Conservation (phyloP, 2,329 filamentous ascomycete species). For the Ceratocystis variospora region DNA sequence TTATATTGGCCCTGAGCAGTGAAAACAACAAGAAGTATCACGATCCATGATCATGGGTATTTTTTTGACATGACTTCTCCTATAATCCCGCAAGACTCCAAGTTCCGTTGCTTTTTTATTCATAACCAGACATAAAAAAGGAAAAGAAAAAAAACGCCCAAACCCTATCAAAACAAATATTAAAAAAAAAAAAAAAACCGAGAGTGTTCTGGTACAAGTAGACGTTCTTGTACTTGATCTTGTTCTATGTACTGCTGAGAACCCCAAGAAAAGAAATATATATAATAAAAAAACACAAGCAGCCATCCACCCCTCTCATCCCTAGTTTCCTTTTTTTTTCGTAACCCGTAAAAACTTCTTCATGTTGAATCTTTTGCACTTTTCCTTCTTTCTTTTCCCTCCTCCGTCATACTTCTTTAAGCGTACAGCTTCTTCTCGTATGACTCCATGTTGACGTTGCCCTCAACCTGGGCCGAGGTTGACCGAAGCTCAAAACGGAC, state of each 20-base stretch:
- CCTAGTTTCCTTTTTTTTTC: constrained; percentile 1
- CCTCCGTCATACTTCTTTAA: constrained; percentile 32
- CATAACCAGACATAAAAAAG: background rate
- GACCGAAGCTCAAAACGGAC: constrained; percentile 91
- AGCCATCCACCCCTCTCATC: background rate
- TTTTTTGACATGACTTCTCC: background rate
- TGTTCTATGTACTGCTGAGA: constrained; percentile 11
- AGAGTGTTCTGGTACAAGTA: constrained; percentile 6
- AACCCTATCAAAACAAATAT: background rate
- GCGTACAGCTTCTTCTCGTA: constrained; percentile 99
- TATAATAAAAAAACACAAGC: constrained; percentile 1
- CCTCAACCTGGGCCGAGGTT: constrained; percentile 87
- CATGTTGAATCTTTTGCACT: constrained; percentile 3
- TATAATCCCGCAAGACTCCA: background rate
- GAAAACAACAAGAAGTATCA: background rate
- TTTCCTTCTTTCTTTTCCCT: constrained; percentile 7
- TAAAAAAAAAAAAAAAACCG: background rate
- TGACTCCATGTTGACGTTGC: constrained; percentile 94
- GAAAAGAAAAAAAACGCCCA: background rate
- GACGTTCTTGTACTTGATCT: constrained; percentile 8
- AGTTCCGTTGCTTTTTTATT: background rate
- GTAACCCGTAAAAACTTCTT: constrained; percentile 1
- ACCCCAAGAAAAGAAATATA: background rate
- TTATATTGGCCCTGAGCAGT: background rate
- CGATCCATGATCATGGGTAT: background rate